Conservation (phyloP, 2,329 filamentous ascomycete species). For the Orbilia ellipsospora region DNA sequence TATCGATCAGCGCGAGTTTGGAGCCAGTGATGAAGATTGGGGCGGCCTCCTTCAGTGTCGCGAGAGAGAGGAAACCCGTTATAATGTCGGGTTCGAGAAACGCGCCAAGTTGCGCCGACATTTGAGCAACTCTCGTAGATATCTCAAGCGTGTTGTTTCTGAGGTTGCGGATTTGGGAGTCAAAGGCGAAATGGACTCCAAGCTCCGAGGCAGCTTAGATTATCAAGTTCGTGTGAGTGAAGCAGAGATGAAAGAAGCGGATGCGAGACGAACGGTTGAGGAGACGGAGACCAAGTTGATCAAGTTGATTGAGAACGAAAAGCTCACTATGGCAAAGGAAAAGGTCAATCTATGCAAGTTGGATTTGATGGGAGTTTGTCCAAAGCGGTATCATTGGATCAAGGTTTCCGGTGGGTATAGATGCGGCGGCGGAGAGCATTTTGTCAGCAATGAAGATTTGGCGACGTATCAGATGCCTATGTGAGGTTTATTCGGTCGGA, state of each 20-base stretch:
- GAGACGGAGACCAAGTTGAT: constrained; percentile 16
- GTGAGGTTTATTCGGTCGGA: neutral
- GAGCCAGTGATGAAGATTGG: constrained; percentile 73
- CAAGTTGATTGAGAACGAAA: constrained; percentile 58
- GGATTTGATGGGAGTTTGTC: constrained; percentile 70
- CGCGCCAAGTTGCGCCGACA: constrained; percentile 68
- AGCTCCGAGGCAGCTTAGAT: neutral
- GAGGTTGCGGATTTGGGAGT: neutral
- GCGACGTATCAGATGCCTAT: constrained; percentile 1
- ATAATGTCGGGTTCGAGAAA: constrained; percentile 59
- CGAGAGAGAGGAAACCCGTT: constrained; percentile 1
- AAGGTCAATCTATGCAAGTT: constrained; percentile 62
- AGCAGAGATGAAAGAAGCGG: neutral
- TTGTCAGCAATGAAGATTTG: constrained; percentile 60
- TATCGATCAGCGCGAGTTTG: constrained; percentile 65
- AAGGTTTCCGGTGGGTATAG: constrained; percentile 70
- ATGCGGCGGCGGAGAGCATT: constrained; percentile 73
- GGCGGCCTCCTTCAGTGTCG: constrained; percentile 2
- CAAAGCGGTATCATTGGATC: constrained; percentile 71
- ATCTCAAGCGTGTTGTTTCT: constrained; percentile 57
- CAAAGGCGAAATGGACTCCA: neutral
- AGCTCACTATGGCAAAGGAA: constrained; percentile 35
- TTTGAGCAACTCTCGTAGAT: constrained; percentile 55
- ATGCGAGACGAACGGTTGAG: neutral
- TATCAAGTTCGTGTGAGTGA: constrained; percentile 1